Base-by-base conservation (phyloP, 768 basidiomycete species). In the Pulveroboletus sp. region DNA sequence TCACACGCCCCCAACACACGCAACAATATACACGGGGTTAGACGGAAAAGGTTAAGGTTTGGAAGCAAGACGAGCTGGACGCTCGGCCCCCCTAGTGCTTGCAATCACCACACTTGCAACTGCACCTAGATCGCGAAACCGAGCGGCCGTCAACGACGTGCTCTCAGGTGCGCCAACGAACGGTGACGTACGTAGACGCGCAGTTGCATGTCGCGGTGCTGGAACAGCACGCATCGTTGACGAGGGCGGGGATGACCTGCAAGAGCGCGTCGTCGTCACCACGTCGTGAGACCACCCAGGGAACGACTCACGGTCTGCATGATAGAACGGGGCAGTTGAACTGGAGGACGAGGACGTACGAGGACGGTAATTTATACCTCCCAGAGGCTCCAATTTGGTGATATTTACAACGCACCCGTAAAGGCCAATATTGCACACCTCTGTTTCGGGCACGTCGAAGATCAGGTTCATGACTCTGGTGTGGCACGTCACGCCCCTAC, bases 191-290 rank as follows among this genome's bases (percentile, higher is more conserved):
- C 57, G 26, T 38, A 2, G 57, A 49, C 27, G 37, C 27, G 49
- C 60, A 62, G 11, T 19, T 44, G 50, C 60, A 63, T 4, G 16
- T 9, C 0, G 38, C 17, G 30, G 38, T 9, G 17, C 43, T 13
- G 17, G 43, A 39, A 44, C 60, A 62, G 57, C 60, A 61, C 24
- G 60, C 52, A 35, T 59, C 42, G 48, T 62, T 53, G 13, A 35
- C 47, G 17, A 36, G 52, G 38, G 51, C 26, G 13, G 42, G 42
- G 23, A 14, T 36, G 23, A 47, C 26, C 60, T 61, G 34, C 35
- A 38, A 24, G 16, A 32, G 9, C 10, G 8, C 16, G 14, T 26
- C 6, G 39, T 48, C 43, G 38, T 24, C 30, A 32, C 20, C 39
- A 5, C 6, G 22, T 40, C 27, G 2, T 29, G 9, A 29, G n/a